Base-by-base conservation (phyloP, 1,139 yeast species). In the Suhomyces choctaworum region DNA sequence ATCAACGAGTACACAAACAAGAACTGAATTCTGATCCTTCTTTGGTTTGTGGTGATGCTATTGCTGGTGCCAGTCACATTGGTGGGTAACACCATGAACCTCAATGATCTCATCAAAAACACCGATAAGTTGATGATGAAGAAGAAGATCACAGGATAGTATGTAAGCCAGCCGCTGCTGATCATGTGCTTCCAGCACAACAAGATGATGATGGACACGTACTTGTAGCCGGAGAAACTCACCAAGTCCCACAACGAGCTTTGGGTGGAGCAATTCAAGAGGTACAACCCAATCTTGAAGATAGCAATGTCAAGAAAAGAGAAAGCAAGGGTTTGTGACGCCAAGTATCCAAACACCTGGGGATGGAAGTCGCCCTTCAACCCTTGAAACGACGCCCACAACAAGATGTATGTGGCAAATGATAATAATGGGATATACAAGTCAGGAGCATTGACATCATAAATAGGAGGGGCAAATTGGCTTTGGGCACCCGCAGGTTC, bases 361-460 rank as follows among this genome's bases (percentile, higher is more conserved):
- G 98, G 98, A 53, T 90, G 96, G 67, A 92, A 94, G 25, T 82
- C 83, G 14, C 96, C 97, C 39, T 81, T 78, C 37, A 92, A 64
- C 10, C 99, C 99, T 42, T 88, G 88, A 50, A 86, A 73, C 19
- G 86, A 75, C 4, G 96, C 92, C 77, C 94, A 82, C 29, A 88
- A 71, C 43, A 94, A 65, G 37, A 92, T 82, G 55, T 90, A 92
- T 1, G 98, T 89, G 34, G 89, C 80, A 51, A 85, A 78, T 2
- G 97, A 87, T 96, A 90, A 89, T 45, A 86, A 64, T 4, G 99
- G 99, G 38, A 94, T 87, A 60, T 94, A 94, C 70, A 92, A 76
- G 60, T 94, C 99, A 2, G 98, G 98, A 0, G 97, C 95, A 56
- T 94, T 94, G 42, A 85, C 72, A 57, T 94, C 98, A 44, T 80